Evolutionary conservation across 2,329 filamentous ascomycete genomes (phyloP).

Genomic region (Cephalotrichum gorgonifer): DNA sequence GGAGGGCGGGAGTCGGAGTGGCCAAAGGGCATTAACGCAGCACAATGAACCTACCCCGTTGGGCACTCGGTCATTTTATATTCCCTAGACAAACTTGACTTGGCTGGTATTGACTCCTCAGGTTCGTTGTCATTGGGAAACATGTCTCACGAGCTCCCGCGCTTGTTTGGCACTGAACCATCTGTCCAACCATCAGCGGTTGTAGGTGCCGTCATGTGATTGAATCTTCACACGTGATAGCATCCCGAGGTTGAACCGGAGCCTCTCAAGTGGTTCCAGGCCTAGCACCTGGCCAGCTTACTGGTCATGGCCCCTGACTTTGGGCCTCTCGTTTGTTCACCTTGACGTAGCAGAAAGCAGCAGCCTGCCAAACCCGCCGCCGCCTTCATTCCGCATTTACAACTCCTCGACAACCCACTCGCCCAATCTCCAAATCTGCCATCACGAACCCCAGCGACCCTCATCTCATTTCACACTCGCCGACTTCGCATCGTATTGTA

Average conservation of each 20-base stretch:
- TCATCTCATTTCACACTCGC: not conserved
- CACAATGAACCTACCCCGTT: too few relatives aligned
- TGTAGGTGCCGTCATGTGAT: not conserved
- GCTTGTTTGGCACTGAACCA: too few relatives aligned
- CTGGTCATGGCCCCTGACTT: slow-evolving; percentile 2
- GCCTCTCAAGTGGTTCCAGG: not conserved
- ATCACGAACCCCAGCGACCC: not conserved
- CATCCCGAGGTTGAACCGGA: slow-evolving; percentile 3
- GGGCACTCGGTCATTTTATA: too few relatives aligned
- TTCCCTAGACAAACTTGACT: too few relatives aligned
- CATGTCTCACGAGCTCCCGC: too few relatives aligned
- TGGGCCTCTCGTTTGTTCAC: not conserved
- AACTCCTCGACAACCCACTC: not conserved
- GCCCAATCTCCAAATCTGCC: not conserved
- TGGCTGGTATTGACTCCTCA: too few relatives aligned
- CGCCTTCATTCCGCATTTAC: not conserved
- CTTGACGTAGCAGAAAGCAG: slow-evolving; percentile 4
- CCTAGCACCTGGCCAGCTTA: too few relatives aligned
- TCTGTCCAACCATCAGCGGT: too few relatives aligned
- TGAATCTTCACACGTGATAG: not conserved
- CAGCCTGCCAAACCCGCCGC: slow-evolving; percentile 1
- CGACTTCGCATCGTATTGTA: not conserved
- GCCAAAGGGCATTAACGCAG: too few relatives aligned
- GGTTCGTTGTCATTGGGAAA: too few relatives aligned
- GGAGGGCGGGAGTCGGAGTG: too few relatives aligned